phyloP scores from a whole-genome alignment of 805 yeast genomes.

The Pichia exigua region DNA sequence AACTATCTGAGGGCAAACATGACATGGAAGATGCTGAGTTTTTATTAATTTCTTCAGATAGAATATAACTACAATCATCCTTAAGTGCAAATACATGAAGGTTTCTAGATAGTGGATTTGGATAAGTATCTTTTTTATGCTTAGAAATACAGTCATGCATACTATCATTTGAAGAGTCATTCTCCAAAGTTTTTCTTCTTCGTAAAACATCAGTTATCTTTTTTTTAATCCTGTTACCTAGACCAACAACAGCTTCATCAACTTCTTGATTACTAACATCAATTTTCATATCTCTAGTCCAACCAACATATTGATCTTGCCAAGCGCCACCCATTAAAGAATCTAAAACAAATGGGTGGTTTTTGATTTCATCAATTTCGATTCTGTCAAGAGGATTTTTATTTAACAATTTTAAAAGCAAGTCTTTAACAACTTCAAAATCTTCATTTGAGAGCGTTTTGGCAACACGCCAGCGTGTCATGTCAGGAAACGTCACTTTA shows the following conservation, averaged over 20 bases:
- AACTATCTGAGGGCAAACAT: not conserved
- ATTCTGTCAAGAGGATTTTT: constrained; percentile 67
- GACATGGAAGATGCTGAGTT: constrained; percentile 1
- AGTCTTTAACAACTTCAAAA: constrained; percentile 42
- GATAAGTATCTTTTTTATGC: not conserved
- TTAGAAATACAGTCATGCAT: not conserved
- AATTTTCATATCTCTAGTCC: constrained; percentile 35
- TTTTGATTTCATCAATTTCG: constrained; percentile 63
- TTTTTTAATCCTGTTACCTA: constrained; percentile 56
- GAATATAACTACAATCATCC: constrained; percentile 13
- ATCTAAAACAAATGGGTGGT: constrained; percentile 53
- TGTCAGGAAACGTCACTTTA: constrained; percentile 49
- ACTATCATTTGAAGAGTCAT: not conserved
- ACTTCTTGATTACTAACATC: constrained; percentile 62
- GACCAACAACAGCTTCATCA: constrained; percentile 73
- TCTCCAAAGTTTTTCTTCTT: not conserved
- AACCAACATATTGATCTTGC: constrained; percentile 20
- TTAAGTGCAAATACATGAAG: constrained; percentile 5
- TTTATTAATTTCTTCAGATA: constrained; percentile 11
- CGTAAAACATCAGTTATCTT: constrained; percentile 38
- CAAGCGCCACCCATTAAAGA: constrained; percentile 24
- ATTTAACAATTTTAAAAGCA: constrained; percentile 51
- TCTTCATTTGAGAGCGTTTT: constrained; percentile 18
- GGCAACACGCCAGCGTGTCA: constrained; percentile 23
- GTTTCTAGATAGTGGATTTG: not conserved